Percentiles rank a stretch among this genome's conserved stretches.
phyloP scores from a whole-genome alignment of 306 rosid genomes.

The Argentina anserina region DNA sequence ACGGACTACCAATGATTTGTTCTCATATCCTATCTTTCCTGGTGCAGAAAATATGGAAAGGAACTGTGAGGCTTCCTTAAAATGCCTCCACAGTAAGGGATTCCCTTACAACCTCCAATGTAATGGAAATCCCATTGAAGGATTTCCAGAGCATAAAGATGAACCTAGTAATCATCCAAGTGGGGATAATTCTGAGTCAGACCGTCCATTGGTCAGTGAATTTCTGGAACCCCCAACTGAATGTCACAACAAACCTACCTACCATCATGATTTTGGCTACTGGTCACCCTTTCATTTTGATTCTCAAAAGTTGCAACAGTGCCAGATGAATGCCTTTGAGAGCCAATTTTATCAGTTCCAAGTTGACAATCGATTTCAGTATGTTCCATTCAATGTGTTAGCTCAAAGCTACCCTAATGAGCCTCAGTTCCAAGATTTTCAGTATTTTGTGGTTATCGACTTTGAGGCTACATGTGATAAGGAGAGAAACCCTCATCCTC shows the following conservation, averaged over 20 bases:
- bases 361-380: conserved; percentile 52
- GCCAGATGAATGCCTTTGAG: conserved; percentile 67
- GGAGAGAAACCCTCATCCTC: conserved; percentile 83
- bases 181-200: conserved; percentile 56
- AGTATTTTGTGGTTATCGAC: conserved; percentile 93
- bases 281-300: conserved; percentile 60
- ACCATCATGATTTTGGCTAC: conserved; percentile 56
- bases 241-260: conserved; percentile 50
- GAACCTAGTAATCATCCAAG: conserved; percentile 39
- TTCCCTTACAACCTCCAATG: conserved; percentile 51
- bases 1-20: conserved; percentile 9
- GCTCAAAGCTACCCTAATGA: conserved; percentile 64
- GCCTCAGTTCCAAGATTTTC: conserved; percentile 73
- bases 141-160: conserved; percentile 43
- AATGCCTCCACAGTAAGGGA: conserved; percentile 78
- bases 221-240: conserved; percentile 61
- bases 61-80: conserved; percentile 75
- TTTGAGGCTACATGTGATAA: conserved; percentile 95
- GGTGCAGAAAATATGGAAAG: conserved; percentile 72
- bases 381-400: conserved; percentile 57
- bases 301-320: conserved; percentile 69
- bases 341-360: conserved; percentile 62
- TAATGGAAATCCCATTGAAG: conserved; percentile 58
- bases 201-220: conserved; percentile 40
- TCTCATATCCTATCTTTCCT: conserved; percentile 17